Percentiles rank a stretch among this genome's conserved stretches.
These are phyloP conservation scores for Celoporthe dispersa DNA, from an alignment of 2,329 filamentous ascomycete species.

Conservation along the genomic window DNA sequence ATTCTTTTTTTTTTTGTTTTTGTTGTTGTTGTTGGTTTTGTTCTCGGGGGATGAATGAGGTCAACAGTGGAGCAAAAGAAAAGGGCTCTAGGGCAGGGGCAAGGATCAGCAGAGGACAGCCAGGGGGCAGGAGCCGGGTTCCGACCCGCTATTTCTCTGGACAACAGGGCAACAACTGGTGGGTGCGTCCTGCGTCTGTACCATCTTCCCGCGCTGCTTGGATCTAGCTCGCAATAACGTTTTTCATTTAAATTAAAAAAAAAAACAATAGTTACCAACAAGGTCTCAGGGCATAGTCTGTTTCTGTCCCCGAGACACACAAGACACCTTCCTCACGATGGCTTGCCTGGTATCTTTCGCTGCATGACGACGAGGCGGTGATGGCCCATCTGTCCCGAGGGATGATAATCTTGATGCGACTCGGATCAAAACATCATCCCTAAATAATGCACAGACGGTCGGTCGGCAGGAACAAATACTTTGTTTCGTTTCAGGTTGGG, in stretches of 20 bases:
- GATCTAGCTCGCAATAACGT: not conserved
- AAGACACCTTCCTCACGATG: not conserved
- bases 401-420: not conserved
- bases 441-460: not conserved
- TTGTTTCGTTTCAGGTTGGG: not conserved
- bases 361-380: no score
- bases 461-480: no score
- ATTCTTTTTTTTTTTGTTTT: no score
- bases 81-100: not conserved
- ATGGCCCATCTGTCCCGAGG: not conserved
- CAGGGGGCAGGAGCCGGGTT: not conserved
- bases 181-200: not conserved
- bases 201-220: not conserved
- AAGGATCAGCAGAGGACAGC: not conserved
- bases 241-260: no score
- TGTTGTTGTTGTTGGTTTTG: no score
- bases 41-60: not conserved
- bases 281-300: not conserved
- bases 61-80: conserved; percentile 6
- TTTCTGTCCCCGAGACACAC: not conserved
- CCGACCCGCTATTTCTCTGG: not conserved
- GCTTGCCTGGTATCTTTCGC: no score
- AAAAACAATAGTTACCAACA: not conserved
- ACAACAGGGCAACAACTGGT: not conserved
- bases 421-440: not conserved